Evolutionary conservation across 495 filamentous ascomycete species (phyloP), one percentile per base, ranked within the genome.

Genomic region (Penicillium robsamsonii): DNA sequence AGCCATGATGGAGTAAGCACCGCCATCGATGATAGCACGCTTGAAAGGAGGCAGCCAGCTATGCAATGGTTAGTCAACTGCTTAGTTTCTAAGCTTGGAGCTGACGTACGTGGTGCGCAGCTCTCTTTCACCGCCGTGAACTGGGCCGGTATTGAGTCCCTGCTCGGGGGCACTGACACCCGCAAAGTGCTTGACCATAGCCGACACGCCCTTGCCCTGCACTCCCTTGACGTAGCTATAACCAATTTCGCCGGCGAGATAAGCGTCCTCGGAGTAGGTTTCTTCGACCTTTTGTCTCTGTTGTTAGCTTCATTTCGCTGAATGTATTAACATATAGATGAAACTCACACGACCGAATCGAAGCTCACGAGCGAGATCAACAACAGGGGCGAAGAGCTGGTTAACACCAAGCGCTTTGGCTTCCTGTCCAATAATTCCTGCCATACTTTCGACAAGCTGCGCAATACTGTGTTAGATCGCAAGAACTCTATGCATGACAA

Each of bases 101-200:
- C 10, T 12, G 17, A 63, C 66, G 25, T 56, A 76, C 73, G 84
- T 88, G 7, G 85, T 86, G 17, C 84, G 79, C 49, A 88, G 66
- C 59, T 88, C 86, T 57, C 87, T 70, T 65, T 87, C 80, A 6
- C 86, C 87, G 11, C 84, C 86, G 56, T 87, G 85, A 2, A 87
- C 85, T 2, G 86, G 85, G 0, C 79, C 85, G 50, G 83, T 85
- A 50, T 89, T 89, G 4, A 89, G 58, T 7, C 86, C 86, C 66
- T 88, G 84, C 59, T 89, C 86, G 0, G 84, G 85, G n/a, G 69
- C 75, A 22, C 74, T 84, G 64, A 81, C 87, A 5, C 76, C 87
- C 4, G 80, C 79, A 62, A 85, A 89, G 60, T 89, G 86, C 74
- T 89, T 90, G 27, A 89, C 83, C 57, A 79, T 88, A 13, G 86